These are phyloP conservation scores for Phialophora verrucosa DNA, from an alignment of 2,329 filamentous ascomycete genomes.

Conservation along the genomic window DNA sequence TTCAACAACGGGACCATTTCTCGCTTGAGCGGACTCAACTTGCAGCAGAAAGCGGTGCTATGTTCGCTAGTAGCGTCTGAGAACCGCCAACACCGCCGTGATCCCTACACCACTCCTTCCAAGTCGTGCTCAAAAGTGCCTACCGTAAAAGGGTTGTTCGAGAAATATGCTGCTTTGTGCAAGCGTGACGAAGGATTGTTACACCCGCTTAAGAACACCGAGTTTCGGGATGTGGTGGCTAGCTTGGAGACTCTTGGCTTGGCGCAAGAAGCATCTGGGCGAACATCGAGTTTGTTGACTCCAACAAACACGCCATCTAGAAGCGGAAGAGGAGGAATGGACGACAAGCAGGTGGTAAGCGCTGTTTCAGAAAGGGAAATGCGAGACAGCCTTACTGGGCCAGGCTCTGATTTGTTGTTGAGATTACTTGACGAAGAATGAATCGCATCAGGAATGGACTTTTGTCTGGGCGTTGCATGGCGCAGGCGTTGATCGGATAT, in stretches of 20 bases:
- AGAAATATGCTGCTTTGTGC: slow-evolving; percentile 81
- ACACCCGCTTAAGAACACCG: slow-evolving; percentile 84
- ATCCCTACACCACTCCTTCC: slow-evolving; percentile 60
- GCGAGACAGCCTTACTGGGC: slow-evolving; percentile 67
- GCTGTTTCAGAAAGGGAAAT: slow-evolving; percentile 82
- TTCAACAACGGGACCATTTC: slow-evolving; percentile 90
- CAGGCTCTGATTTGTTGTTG: slow-evolving; percentile 56
- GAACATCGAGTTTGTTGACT: slow-evolving; percentile 67
- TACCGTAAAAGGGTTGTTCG: slow-evolving; percentile 81
- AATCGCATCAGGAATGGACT: slow-evolving; percentile 8
- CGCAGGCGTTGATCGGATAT: slow-evolving; percentile 7
- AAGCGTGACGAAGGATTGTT: slow-evolving; percentile 79
- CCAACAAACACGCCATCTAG: slow-evolving; percentile 70
- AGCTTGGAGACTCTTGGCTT: slow-evolving; percentile 88
- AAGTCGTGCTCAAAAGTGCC: slow-evolving; percentile 68
- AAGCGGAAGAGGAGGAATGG: slow-evolving; percentile 61
- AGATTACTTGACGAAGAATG: slow-evolving; percentile 45
- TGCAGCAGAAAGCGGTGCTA: slow-evolving; percentile 94
- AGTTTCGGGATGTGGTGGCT: slow-evolving; percentile 90
- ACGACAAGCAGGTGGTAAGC: slow-evolving; percentile 80
- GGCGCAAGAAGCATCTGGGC: slow-evolving; percentile 70
- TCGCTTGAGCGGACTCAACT: slow-evolving; percentile 82
- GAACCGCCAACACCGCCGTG: slow-evolving; percentile 57
- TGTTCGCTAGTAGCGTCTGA: slow-evolving; percentile 90
- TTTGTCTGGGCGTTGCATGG: slow-evolving; percentile 27